Evolutionary conservation across 2,329 filamentous ascomycete species (phyloP).

Genomic region (Beauveria caledonica): DNA sequence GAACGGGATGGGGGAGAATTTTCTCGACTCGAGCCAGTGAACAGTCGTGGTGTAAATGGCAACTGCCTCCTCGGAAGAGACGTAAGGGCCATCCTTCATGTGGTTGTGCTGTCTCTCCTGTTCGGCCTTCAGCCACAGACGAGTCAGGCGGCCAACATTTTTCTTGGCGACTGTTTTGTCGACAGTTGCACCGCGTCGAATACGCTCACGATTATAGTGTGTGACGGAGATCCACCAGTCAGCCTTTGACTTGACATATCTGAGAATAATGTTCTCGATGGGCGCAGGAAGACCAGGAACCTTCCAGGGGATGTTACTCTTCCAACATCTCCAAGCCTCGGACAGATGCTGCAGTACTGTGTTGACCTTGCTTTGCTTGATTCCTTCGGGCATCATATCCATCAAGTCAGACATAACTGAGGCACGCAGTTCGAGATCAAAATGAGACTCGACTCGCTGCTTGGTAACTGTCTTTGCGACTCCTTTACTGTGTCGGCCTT

Average conservation of each 20-base stretch:
- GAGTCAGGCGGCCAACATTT: constrained; percentile 88
- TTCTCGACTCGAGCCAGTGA: constrained; percentile 96
- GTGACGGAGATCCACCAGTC: constrained; percentile 99
- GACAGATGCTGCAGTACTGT: constrained; percentile 94
- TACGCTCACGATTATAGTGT: constrained; percentile 97
- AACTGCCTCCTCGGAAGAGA: constrained; percentile 95
- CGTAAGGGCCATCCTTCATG: constrained; percentile 97
- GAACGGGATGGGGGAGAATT: constrained; percentile 98
- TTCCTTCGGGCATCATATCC: constrained; percentile 99
- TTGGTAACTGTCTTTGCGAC: constrained; percentile 99
- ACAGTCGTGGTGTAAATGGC: constrained; percentile 98
- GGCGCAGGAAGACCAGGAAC: constrained; percentile 92
- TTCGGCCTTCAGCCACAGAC: constrained; percentile 95
- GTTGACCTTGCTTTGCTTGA: constrained; percentile 99
- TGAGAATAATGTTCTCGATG: constrained; percentile 96
- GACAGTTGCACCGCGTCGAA: constrained; percentile 89
- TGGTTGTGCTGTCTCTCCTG: constrained; percentile 99
- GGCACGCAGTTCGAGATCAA: constrained; percentile 91
- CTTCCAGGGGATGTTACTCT: constrained; percentile 99
- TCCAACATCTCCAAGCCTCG: constrained; percentile 99
- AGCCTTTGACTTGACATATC: constrained; percentile 98
- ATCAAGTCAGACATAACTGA: constrained; percentile 98
- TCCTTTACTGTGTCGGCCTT: constrained; percentile 96
- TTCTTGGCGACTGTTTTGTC: constrained; percentile 99
- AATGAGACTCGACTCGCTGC: constrained; percentile 97